Base-by-base conservation (phyloP, 75 land plant species). In the Pinus tabuliformis region DNA sequence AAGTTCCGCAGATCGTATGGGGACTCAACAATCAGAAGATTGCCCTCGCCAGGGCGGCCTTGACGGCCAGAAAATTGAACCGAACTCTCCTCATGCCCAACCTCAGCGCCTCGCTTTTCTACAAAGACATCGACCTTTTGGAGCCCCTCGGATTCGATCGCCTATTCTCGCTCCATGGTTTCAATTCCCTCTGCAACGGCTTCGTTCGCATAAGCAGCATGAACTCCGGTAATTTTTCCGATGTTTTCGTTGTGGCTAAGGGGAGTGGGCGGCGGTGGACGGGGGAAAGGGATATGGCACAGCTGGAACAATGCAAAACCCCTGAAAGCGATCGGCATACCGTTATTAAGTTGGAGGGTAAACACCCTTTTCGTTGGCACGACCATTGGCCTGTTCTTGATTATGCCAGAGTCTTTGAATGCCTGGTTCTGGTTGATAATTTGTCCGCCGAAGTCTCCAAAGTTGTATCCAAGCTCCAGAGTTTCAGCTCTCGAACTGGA, bases 201-300 rank as follows among this genome's bases (percentile, higher is more conserved):
- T 95, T 91, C 81, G 91, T 89, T 18, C 77, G 64, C 58, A 75
- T 95, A 45, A 84, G 85, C 57, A 77, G 84, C 18, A 80, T 54
- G 42, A 12, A 21, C 0, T 77, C 85, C 3, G 85, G 84, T n/a
- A 39, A 82, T 18, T 33, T 33, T 33, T 64, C 78, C 0, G 17
- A 74, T 37, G 73, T 77, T 0, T 71, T 77, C 30, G 83, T 87
- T 75, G 84, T 92, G 21, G 58, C 62, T 14, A 95, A 95, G 66
- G 98, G 98, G 12, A 88, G 89, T 60, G 98, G 98, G 33, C 81
- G 98, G 65, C 91, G 80, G 62, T 95, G 98, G 98, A 91, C 98
- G 1, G 75, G 65, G n/a, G 83, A 86, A 61, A 83, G 86, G 57
- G 96, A 95, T 76, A 62, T 89, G 75, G 83, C 82, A 59, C 98